Percentiles rank a stretch among this genome's conserved stretches.
These are phyloP conservation scores for Penicillium ucsense DNA, from an alignment of 495 filamentous ascomycete genomes.

Conservation along the genomic window DNA sequence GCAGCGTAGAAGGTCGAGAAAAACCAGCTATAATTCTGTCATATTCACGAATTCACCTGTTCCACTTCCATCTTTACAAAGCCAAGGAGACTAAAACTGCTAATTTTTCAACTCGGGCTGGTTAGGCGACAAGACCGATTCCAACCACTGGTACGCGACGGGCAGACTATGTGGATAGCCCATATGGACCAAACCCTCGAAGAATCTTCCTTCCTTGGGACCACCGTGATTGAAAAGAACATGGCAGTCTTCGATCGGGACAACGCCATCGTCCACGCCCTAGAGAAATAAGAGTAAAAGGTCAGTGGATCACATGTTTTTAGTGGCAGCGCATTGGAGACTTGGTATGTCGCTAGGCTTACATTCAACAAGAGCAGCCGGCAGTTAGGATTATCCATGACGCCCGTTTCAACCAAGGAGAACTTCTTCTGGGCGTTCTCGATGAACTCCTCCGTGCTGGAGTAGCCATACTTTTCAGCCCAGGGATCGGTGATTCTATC, in stretches of 20 bases:
- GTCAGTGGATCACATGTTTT: too few relatives aligned
- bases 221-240: slow-evolving; percentile 57
- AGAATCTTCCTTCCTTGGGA: slow-evolving; percentile 65
- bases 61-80: too few relatives aligned
- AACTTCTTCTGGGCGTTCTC: slow-evolving; percentile 56
- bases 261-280: slow-evolving; percentile 61
- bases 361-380: slow-evolving; percentile 62
- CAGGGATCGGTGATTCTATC: slow-evolving; percentile 51
- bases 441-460: slow-evolving; percentile 48
- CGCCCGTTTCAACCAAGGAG: slow-evolving; percentile 61
- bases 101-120: slow-evolving; percentile 16
- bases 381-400: slow-evolving; percentile 52
- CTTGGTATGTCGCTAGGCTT: slow-evolving; percentile 8
- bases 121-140: slow-evolving; percentile 23
- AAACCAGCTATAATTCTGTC: not conserved
- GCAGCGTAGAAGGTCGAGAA: not conserved
- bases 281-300: slow-evolving; percentile 14
- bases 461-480: slow-evolving; percentile 63
- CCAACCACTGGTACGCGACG: slow-evolving; percentile 28
- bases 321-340: too few relatives aligned
- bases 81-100: not conserved
- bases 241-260: slow-evolving; percentile 70
- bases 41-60: not conserved
- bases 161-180: slow-evolving; percentile 45
- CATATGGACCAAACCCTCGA: slow-evolving; percentile 52